Base-by-base conservation (phyloP, 75 land plant species). In the Cryptomeria japonica region DNA sequence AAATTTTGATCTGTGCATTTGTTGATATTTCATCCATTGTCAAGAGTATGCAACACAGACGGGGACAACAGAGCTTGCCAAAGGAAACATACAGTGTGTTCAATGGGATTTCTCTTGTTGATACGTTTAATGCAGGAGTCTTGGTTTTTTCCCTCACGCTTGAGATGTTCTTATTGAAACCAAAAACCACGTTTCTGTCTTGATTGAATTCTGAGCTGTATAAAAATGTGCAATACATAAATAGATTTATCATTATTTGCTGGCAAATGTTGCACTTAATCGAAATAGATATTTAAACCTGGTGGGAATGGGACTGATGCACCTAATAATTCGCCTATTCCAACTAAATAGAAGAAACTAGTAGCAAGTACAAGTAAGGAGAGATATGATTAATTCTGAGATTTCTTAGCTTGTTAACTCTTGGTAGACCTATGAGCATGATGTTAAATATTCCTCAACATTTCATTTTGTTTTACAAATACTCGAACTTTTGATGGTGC, bases 401-500 rank as follows among this genome's bases (percentile, higher is more conserved):
- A 75, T 32, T 10, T 75, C n/a, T 75, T 75, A 34, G 37, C 77
- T 75, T 75, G 34, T 75, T 75, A 14, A 34, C 77, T 0, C 15
- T 34, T 75, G 77, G 77, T 16, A 3, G 34, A 3, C 3, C 4
- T 32, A 75, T 75, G 77, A 75, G 38, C 12, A 32, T 75, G 64
- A 58, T 58, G 8, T 64, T 7, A 22, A 64, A 25, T 64, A 64
- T 64, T 64, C 9, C 9, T 28, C 9, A 64, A 75, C 2, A 11
- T 34, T 75, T 75, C 77, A 75, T 11, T 1, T 34, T 75, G n/a
- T 75, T 64, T 80, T 13, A 83, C 38, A 83, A n/a, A 83, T 25
- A 83, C 72, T 86, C 28, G 25, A 86, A 34, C 51, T 58, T 79
- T n/a, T 88, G 72, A 85, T 55, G n/a, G 47, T 88, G 88, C 97